Conservation (phyloP, 2,329 filamentous ascomycete species). For the Penicillium sp. region DNA sequence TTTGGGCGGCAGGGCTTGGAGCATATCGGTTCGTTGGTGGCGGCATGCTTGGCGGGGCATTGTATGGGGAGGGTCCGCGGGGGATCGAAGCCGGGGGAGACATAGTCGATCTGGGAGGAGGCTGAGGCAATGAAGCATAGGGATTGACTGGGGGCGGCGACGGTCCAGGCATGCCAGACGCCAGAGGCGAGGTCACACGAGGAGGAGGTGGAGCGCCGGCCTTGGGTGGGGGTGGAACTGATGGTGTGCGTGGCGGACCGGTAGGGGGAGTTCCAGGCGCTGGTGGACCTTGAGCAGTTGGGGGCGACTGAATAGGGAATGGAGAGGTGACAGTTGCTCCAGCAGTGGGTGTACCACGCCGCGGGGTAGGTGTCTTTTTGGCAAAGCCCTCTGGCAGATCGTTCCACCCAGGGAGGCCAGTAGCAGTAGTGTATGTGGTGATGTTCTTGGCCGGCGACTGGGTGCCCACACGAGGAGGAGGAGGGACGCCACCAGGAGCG, state of each 20-base stretch:
- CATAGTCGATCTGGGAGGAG: constrained; percentile 39
- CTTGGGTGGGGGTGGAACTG: constrained; percentile 79
- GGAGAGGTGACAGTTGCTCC: constrained; percentile 64
- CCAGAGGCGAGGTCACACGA: constrained; percentile 65
- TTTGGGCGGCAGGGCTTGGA: constrained; percentile 57
- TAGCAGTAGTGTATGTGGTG: constrained; percentile 57
- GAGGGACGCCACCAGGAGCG: constrained; percentile 43
- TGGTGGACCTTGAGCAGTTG: constrained; percentile 37
- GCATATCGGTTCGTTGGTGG: constrained; percentile 73
- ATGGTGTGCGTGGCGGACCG: constrained; percentile 58
- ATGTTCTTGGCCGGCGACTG: constrained; percentile 59
- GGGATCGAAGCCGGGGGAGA: constrained; percentile 52
- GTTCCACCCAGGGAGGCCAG: constrained; percentile 81
- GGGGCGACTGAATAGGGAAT: constrained; percentile 61
- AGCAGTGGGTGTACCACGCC: constrained; percentile 67
- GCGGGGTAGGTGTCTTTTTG: constrained; percentile 59
- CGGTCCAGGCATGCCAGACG: constrained; percentile 58
- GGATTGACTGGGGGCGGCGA: constrained; percentile 40
- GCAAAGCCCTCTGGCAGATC: constrained; percentile 79
- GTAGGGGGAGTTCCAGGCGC: constrained; percentile 55
- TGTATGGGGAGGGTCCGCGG: constrained; percentile 79
- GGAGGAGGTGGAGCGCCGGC: constrained; percentile 59
- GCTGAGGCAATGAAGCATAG: constrained; percentile 36
- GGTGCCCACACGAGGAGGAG: constrained; percentile 60
- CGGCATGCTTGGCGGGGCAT: constrained; percentile 63